These are phyloP conservation scores for Botrytis fragariae DNA, from an alignment of 2,329 filamentous ascomycete species.

Conservation along the genomic window DNA sequence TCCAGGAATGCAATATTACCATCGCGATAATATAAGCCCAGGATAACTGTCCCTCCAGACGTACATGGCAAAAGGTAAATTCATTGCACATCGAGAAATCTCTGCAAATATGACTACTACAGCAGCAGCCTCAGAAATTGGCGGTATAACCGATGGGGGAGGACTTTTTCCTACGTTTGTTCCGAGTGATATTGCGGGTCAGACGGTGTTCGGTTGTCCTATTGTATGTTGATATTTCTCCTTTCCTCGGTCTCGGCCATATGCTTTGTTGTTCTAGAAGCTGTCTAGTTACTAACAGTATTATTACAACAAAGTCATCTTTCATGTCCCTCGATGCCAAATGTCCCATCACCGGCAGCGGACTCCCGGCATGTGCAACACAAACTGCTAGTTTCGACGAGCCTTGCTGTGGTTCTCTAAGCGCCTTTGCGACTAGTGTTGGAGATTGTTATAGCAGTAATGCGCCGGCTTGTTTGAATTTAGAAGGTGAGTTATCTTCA, in stretches of 20 bases:
- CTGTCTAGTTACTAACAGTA: not conserved
- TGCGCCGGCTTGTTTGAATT: slow-evolving; percentile 13
- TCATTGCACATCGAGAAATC: not conserved
- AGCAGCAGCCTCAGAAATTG: not conserved
- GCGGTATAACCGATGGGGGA: not conserved
- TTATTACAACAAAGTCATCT: not conserved
- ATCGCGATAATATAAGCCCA: not conserved
- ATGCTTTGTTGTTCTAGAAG: no score
- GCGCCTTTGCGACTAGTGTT: slow-evolving; percentile 2
- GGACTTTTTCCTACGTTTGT: slow-evolving; percentile 11
- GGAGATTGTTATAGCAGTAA: slow-evolving; percentile 6
- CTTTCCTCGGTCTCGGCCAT: not conserved
- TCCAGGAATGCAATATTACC: not conserved
- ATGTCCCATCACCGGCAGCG: slow-evolving; percentile 12
- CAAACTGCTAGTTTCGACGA: slow-evolving; percentile 1
- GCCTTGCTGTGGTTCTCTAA: not conserved
- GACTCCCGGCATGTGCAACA: slow-evolving; percentile 10
- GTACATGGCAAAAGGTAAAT: not conserved
- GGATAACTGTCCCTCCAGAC: not conserved
- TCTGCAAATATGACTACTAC: not conserved
- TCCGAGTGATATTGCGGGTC: slow-evolving; percentile 9
- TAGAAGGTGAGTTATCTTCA: not conserved
- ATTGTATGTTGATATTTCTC: not conserved
- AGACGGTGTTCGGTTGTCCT: slow-evolving; percentile 11
- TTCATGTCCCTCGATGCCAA: slow-evolving; percentile 16